Conservation (phyloP, 106 monocot species). For the Posidonia australis region DNA sequence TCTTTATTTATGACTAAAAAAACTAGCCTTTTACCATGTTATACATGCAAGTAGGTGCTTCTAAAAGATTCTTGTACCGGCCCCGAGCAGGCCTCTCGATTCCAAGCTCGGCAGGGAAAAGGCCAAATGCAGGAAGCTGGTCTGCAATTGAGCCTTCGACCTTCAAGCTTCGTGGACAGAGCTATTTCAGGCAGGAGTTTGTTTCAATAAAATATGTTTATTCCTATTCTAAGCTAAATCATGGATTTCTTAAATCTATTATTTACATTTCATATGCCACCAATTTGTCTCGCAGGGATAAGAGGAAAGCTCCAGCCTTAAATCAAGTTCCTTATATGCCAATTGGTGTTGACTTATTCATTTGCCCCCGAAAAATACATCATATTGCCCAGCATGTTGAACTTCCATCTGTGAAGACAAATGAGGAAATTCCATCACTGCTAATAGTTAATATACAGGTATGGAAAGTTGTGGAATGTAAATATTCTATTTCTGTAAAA, state of each 20-base stretch:
- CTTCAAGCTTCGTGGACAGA: constrained; percentile 85
- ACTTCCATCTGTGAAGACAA: constrained; percentile 58
- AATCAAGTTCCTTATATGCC: constrained; percentile 43
- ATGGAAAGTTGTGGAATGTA: not conserved
- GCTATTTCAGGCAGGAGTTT: constrained; percentile 69
- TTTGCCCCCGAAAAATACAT: constrained; percentile 48
- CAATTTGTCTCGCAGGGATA: constrained; percentile 31
- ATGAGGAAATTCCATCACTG: constrained; percentile 73
- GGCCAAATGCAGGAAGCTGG: constrained; percentile 56
- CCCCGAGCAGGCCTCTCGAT: constrained; percentile 59
- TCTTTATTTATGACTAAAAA: too few species aligned
- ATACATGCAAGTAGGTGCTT: constrained; percentile 36
- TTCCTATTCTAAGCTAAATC: not conserved
- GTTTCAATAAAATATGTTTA: not conserved
- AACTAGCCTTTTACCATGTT: too few species aligned
- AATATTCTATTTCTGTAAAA: not conserved
- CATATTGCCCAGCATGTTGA: constrained; percentile 80
- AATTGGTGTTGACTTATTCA: constrained; percentile 68
- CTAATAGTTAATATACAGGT: constrained; percentile 95
- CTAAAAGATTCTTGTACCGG: constrained; percentile 57
- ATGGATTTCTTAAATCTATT: not conserved
- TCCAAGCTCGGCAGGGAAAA: constrained; percentile 49
- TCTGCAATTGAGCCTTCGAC: constrained; percentile 60
- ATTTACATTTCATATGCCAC: not conserved
- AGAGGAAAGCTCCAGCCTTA: constrained; percentile 56